Evolutionary conservation across 2,329 filamentous ascomycete species (phyloP), one percentile per base, ranked within the genome.

Genomic region (Alternaria incomplexa): DNA sequence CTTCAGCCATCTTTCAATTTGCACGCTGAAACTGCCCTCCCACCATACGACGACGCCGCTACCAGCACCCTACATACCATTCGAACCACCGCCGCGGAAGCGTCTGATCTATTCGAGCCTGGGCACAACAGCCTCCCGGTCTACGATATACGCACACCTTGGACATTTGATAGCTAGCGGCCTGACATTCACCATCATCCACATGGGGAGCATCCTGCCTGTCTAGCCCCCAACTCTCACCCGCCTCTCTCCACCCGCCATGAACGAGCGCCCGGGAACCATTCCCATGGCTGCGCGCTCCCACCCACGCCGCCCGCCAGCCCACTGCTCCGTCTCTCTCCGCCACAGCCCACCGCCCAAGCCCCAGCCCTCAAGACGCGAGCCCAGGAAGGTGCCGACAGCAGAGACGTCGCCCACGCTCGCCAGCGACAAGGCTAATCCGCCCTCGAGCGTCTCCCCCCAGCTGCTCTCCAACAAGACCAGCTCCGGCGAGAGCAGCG

Each of bases 401-500:
- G 61, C 64, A 9, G 62, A 64, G 36, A 72, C 68, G 63, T 76
- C 76, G 12, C 72, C 68, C 36, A 72, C 64, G 25, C 67, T 71
- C n/a, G 70, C 75, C 11, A 79, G 75, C 64, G 73, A 79, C 69
- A 71, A 70, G 57, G 77, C 75, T 44, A 80, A 80, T 56, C 81
- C 81, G 9, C 80, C 81, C 0, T 83, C 81, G 20, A 82, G 78
- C 58, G 64, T 79, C 32, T 80, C 79, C 22, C 77, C 81, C 8
- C 70, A 68, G 32, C 59, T 73, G 22, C 46, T 64, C 32, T 66
- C 70, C 64, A 65, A 79, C 73, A 81, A 81, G 66, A 68, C 79
- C 58, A 84, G 82, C 63, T 85, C 83, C 1, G 82, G 82, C 15
- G 83, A 85, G 72, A 85, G 83, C 72, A 85, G 83, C 68, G 84